Evolutionary conservation across 2,329 filamentous ascomycete species (phyloP).

Genomic region (Dothistroma septosporum): DNA sequence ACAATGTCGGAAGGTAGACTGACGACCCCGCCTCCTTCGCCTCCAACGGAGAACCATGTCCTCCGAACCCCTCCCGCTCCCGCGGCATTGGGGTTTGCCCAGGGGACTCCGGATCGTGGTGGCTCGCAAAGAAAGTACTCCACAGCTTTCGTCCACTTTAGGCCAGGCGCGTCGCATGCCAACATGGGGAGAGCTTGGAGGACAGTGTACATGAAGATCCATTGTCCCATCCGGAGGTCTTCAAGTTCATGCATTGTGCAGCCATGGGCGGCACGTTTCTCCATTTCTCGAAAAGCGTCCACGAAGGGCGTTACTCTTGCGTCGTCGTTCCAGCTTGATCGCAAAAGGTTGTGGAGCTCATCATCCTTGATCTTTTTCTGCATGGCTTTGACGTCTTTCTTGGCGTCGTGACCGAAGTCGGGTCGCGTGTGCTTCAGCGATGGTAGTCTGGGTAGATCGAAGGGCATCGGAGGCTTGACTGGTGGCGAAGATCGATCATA

Average conservation of each 20-base stretch:
- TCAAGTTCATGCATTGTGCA: constrained; percentile 62
- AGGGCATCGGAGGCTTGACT: constrained; percentile 85
- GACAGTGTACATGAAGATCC: constrained; percentile 76
- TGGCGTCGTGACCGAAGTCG: constrained; percentile 63
- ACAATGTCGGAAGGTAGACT: constrained; percentile 61
- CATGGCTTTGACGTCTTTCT: constrained; percentile 70
- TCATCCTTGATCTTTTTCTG: constrained; percentile 71
- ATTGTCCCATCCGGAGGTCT: constrained; percentile 70
- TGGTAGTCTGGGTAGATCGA: constrained; percentile 77
- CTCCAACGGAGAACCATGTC: constrained; percentile 66
- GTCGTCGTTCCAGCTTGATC: constrained; percentile 76
- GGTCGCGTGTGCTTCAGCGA: constrained; percentile 61
- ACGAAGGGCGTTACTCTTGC: constrained; percentile 61
- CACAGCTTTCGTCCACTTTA: constrained; percentile 65
- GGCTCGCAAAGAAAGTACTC: constrained; percentile 80
- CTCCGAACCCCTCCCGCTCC: constrained; percentile 36
- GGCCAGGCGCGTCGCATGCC: constrained; percentile 67
- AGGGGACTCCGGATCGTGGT: constrained; percentile 67
- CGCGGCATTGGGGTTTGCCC: constrained; percentile 59
- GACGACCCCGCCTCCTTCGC: constrained; percentile 61
- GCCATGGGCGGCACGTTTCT: constrained; percentile 62
- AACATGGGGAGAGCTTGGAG: constrained; percentile 74
- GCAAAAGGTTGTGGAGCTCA: constrained; percentile 72
- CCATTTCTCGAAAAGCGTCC: constrained; percentile 66
- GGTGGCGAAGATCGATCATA: constrained; percentile 87